Conservation (phyloP, 2,329 filamentous ascomycete species). For the Penicillium decumbens region DNA sequence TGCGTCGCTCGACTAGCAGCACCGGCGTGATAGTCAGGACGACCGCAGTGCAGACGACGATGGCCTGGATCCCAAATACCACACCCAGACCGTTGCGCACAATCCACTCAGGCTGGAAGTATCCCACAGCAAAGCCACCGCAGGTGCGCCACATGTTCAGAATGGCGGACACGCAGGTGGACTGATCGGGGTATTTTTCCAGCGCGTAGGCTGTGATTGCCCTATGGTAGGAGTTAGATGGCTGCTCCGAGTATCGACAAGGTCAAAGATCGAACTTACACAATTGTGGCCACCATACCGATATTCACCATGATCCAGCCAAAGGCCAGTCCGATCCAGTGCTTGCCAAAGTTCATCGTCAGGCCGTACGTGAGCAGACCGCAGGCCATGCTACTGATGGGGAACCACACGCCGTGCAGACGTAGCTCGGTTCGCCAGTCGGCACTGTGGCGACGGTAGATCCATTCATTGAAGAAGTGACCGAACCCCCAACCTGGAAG, state of each 20-base stretch:
- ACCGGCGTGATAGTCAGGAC: constrained; percentile 29
- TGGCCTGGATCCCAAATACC: constrained; percentile 35
- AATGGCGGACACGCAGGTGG: constrained; percentile 34
- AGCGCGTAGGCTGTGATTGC: constrained; percentile 37
- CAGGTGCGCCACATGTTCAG: constrained; percentile 40
- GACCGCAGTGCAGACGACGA: constrained; percentile 25
- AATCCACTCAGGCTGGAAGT: constrained; percentile 39
- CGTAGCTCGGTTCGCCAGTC: constrained; percentile 33
- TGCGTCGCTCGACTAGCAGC: constrained; percentile 9
- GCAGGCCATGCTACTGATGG: constrained; percentile 27
- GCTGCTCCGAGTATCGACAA: not conserved
- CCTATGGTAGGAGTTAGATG: constrained; percentile 10
- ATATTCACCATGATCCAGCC: constrained; percentile 38
- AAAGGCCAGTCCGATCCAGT: constrained; percentile 37
- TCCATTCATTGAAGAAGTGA: constrained; percentile 36
- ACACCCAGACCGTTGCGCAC: constrained; percentile 27
- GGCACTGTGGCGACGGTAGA: constrained; percentile 22
- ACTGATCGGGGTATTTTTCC: constrained; percentile 35
- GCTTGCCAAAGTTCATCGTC: constrained; percentile 32
- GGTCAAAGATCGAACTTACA: constrained; percentile 21
- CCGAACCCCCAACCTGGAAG: constrained; percentile 30
- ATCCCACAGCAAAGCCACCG: constrained; percentile 38
- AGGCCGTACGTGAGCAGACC: constrained; percentile 35
- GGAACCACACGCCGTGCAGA: constrained; percentile 36
- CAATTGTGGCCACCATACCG: constrained; percentile 34